Evolutionary conservation across 2,329 filamentous ascomycete species (phyloP).

Genomic region (Nemania abortiva): DNA sequence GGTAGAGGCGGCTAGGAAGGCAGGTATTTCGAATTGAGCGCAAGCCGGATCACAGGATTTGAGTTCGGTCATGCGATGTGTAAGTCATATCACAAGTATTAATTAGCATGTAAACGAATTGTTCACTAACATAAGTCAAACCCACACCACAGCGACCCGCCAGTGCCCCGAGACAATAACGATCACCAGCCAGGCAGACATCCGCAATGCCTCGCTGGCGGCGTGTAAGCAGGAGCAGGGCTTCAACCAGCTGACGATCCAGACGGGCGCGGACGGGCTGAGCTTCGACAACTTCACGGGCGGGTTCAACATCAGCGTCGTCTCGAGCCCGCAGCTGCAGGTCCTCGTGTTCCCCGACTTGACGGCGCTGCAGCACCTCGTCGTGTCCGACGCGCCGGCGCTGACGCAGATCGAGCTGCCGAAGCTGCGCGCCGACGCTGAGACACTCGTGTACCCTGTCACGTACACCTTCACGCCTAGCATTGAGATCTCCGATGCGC

Average conservation of each 20-base stretch:
- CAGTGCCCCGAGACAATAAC: conserved; percentile 23
- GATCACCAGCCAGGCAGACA: conserved; percentile 16
- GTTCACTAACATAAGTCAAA: background rate
- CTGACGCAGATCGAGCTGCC: conserved; percentile 24
- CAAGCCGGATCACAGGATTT: background rate
- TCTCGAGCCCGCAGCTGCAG: background rate
- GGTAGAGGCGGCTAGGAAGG: conserved; percentile 1
- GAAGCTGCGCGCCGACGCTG: conserved; percentile 1
- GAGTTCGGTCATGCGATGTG: conserved; percentile 13
- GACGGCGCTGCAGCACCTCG: background rate
- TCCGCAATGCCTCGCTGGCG: background rate
- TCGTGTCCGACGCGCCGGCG: background rate
- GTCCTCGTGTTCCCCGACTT: conserved; percentile 9
- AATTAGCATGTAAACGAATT: background rate
- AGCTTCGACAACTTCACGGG: conserved; percentile 22
- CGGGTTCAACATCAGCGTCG: conserved; percentile 21
- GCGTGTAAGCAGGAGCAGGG: conserved; percentile 5
- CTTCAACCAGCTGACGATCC: conserved; percentile 6
- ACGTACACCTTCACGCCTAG: conserved; percentile 23
- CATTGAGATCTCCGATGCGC: conserved; percentile 2
- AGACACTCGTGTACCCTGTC: conserved; percentile 13
- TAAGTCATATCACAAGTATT: conserved; percentile 7
- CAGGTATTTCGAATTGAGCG: background rate
- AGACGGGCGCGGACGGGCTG: background rate
- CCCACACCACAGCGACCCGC: background rate